phyloP scores from a whole-genome alignment of 1,284 basidiomycete genomes.

The Pterulicium gracile region DNA sequence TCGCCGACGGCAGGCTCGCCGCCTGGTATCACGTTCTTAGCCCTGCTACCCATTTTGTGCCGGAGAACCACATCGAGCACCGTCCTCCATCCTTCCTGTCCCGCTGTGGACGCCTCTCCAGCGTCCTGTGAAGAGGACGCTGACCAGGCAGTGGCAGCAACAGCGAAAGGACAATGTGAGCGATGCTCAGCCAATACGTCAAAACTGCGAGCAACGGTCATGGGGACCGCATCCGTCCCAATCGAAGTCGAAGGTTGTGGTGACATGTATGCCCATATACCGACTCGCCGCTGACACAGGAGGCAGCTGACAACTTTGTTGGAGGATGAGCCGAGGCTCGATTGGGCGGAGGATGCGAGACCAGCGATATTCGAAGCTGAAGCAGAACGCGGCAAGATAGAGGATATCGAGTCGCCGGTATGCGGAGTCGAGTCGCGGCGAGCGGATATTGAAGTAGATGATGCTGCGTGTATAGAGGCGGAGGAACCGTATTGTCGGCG shows the following conservation, averaged over 20 bases:
- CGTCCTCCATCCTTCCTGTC: background rate
- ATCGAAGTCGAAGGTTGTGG: no score
- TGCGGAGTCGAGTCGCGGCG: no score
- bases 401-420: no score
- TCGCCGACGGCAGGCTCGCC: background rate
- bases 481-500: no score
- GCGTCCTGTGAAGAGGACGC: background rate
- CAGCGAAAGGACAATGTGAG: constrained; percentile 39
- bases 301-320: constrained; percentile 48
- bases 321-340: constrained; percentile 6
- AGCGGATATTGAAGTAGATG: no score
- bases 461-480: no score
- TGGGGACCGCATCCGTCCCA: constrained; percentile 9
- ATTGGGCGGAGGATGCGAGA: constrained; percentile 11
- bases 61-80: background rate
- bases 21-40: background rate
- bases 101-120: no score
- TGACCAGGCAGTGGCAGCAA: background rate
- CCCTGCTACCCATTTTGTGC: background rate
- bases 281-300: constrained; percentile 65
- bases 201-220: constrained; percentile 39
- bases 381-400: no score
- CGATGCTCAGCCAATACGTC: constrained; percentile 72
- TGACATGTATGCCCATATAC: constrained; percentile 51
- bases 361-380: no score